phyloP scores from a whole-genome alignment of 305 asterid genomes.

The Lippia alba region DNA sequence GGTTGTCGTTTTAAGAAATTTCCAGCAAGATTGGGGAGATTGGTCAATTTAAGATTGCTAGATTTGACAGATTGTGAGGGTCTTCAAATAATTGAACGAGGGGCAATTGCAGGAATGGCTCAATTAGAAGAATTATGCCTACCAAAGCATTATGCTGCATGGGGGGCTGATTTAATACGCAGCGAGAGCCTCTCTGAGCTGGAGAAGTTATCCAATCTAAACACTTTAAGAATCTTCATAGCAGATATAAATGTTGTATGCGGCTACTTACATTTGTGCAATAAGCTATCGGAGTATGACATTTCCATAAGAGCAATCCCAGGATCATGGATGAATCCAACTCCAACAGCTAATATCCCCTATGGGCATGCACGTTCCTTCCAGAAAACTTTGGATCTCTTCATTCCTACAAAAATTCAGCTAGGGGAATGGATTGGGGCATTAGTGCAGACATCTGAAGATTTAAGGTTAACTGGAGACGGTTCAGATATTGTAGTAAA shows the following conservation, averaged over 20 bases:
- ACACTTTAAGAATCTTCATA: constrained; percentile 15
- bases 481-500: constrained; percentile 29
- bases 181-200: neutral
- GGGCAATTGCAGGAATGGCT: constrained; percentile 24
- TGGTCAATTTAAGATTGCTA: constrained; percentile 30
- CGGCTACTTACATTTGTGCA: neutral
- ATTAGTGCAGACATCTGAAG: constrained; percentile 34
- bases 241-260: neutral
- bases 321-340: too few relatives aligned
- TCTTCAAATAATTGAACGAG: constrained; percentile 25
- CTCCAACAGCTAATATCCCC: constrained; percentile 10
- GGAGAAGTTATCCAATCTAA: neutral
- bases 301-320: too few relatives aligned
- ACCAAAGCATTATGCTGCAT: constrained; percentile 12
- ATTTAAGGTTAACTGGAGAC: constrained; percentile 26
- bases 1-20: constrained; percentile 20
- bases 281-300: neutral
- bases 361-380: neutral
- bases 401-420: constrained; percentile 5
- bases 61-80: constrained; percentile 23
- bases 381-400: constrained; percentile 28
- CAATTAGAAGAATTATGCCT: constrained; percentile 34
- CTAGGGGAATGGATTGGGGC: constrained; percentile 29
- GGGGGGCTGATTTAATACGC: neutral
- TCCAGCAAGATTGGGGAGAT: constrained; percentile 24